A percentile compares a stretch with the other conserved stretches of the same genome.
Evolutionary conservation across 257 asterid genomes (phyloP).

Genomic region (Plantago ovata): DNA sequence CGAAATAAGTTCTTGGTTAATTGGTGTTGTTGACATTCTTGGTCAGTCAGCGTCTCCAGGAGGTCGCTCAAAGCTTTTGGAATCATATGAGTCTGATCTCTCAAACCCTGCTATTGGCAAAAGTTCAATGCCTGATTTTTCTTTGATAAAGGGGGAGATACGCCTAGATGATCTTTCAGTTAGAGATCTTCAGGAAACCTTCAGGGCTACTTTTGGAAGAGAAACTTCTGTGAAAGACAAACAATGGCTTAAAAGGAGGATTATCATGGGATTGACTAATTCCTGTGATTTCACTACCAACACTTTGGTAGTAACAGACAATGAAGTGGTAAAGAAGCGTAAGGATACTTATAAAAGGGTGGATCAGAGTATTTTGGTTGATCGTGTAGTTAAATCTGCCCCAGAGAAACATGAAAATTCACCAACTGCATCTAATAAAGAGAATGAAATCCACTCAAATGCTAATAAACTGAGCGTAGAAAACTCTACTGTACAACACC

Average conservation of each 20-base stretch:
- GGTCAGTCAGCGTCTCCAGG: conserved; percentile 32
- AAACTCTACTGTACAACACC: conserved; percentile 28
- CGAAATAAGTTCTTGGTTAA: conserved; percentile 33
- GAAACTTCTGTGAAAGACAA: conserved; percentile 94
- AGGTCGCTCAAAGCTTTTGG: conserved; percentile 34
- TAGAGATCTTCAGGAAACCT: conserved; percentile 89
- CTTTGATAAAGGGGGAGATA: conserved; percentile 79
- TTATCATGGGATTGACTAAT: conserved; percentile 87
- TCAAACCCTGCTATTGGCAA: conserved; percentile 36
- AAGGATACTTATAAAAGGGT: conserved; percentile 32
- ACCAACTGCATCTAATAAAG: conserved; percentile 26
- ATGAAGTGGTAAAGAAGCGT: conserved; percentile 48
- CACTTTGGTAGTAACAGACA: conserved; percentile 51
- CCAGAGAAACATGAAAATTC: conserved; percentile 30
- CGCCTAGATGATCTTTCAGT: conserved; percentile 70
- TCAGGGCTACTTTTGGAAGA: conserved; percentile 90
- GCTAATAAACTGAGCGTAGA: conserved; percentile 26
- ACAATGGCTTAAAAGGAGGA: conserved; percentile 92
- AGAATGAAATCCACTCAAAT: conserved; percentile 28
- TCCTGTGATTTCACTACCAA: conserved; percentile 81
- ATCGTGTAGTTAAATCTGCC: conserved; percentile 40
- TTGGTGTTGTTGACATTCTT: conserved; percentile 27
- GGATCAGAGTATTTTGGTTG: conserved; percentile 32
- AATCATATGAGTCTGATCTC: conserved; percentile 33
- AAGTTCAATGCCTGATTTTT: conserved; percentile 66